phyloP scores from a whole-genome alignment of 1,139 yeast genomes.

The Casaregolazyma suthepensis region DNA sequence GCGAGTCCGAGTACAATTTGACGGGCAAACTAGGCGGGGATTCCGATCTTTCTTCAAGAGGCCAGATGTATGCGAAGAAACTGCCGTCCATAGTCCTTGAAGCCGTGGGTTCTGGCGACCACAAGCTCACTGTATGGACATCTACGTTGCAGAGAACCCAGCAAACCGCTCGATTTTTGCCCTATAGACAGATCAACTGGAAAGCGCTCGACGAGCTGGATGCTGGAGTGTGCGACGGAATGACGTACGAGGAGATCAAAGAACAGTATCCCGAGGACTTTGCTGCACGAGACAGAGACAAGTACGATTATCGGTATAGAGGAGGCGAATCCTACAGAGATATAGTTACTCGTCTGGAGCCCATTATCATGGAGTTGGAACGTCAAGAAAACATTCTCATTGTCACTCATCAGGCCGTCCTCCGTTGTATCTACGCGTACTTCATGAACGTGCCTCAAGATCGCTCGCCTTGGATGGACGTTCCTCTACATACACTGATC shows the following conservation, averaged over 20 bases:
- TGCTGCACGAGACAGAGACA: constrained; percentile 90
- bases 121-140: constrained; percentile 88
- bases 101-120: constrained; percentile 57
- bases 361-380: constrained; percentile 96
- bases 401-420: constrained; percentile 95
- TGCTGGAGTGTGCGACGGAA: constrained; percentile 97
- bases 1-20: constrained; percentile 86
- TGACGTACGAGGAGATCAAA: constrained; percentile 85
- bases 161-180: constrained; percentile 81
- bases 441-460: constrained; percentile 98
- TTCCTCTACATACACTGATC: constrained; percentile 90
- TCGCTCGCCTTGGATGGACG: constrained; percentile 98
- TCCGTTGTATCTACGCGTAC: constrained; percentile 93
- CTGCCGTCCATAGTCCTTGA: constrained; percentile 71
- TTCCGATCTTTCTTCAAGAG: constrained; percentile 79
- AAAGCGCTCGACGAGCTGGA: constrained; percentile 95
- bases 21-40: constrained; percentile 97
- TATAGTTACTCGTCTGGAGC: constrained; percentile 89
- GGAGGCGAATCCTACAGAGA: constrained; percentile 98
- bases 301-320: constrained; percentile 89
- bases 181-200: constrained; percentile 85
- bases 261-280: constrained; percentile 85
- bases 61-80: constrained; percentile 76
- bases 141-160: constrained; percentile 89
- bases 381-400: constrained; percentile 93